These are phyloP conservation scores for Dimocarpus longan DNA, from an alignment of 345 rosid genomes.

Conservation along the genomic window DNA sequence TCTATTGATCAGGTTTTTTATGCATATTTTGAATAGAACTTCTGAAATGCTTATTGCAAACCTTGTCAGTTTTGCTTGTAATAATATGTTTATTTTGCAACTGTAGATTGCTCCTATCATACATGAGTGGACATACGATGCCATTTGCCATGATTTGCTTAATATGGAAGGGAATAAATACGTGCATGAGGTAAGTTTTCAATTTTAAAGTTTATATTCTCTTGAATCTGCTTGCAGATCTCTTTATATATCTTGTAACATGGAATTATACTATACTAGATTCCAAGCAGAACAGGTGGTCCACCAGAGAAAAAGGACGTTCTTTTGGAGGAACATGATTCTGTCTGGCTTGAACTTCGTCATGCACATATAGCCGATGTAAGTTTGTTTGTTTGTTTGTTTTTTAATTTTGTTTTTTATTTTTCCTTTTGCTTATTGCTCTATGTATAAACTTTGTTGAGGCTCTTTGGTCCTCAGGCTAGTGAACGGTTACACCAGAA, in stretches of 20 bases:
- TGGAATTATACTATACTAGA: constrained; percentile 47
- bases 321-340: constrained; percentile 98
- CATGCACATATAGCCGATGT: constrained; percentile 98
- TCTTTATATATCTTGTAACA: constrained; percentile 33
- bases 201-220: constrained; percentile 20
- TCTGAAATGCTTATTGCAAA: constrained; percentile 7
- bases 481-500: constrained; percentile 88
- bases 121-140: constrained; percentile 99
- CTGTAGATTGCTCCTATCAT: constrained; percentile 94
- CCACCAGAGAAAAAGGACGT: constrained; percentile 93
- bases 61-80: constrained; percentile 12
- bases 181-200: constrained; percentile 78
- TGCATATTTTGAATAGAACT: constrained; percentile 21
- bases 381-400: constrained; percentile 29
- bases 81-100: constrained; percentile 27
- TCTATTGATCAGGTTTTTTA: constrained; percentile 87
- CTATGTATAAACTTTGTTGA: constrained; percentile 12
- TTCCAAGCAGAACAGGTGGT: constrained; percentile 78
- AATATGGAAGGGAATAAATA: constrained; percentile 96
- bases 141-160: constrained; percentile 96
- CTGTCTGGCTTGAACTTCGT: constrained; percentile 96
- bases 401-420: background rate
- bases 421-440: background rate
- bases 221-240: constrained; percentile 28
- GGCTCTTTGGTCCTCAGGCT: constrained; percentile 65